Evolutionary conservation across 2,329 filamentous ascomycete species (phyloP).

Genomic region (Fusarium ramigenum): DNA sequence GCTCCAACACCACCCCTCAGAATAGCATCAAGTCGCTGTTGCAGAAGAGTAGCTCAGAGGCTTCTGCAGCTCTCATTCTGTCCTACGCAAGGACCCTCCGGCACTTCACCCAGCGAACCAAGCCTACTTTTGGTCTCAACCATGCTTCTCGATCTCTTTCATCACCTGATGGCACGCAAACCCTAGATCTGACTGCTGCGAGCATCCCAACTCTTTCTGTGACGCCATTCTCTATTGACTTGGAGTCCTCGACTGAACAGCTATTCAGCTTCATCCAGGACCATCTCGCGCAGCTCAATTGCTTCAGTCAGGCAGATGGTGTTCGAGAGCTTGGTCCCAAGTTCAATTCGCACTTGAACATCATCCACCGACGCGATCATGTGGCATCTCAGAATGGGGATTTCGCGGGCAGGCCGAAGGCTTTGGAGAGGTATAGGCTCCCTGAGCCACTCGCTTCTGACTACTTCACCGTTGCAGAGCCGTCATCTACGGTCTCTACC

Average conservation of each 20-base stretch:
- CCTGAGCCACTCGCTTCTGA: background rate
- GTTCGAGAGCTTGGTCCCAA: background rate
- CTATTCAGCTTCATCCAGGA: background rate
- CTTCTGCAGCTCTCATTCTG: background rate
- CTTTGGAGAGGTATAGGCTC: background rate
- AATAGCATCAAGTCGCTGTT: background rate
- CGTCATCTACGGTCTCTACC: background rate
- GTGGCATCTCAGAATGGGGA: rapidly evolving
- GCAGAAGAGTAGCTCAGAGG: background rate
- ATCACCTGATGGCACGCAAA: background rate
- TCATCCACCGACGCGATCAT: background rate
- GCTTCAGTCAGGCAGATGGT: background rate
- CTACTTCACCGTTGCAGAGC: background rate
- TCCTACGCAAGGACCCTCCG: background rate
- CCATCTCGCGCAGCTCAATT: conserved; percentile 8
- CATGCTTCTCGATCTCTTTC: conserved; percentile 20
- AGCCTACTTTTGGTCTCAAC: conserved; percentile 11
- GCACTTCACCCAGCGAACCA: background rate
- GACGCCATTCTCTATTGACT: background rate
- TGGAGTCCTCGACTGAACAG: background rate
- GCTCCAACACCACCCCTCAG: rapidly evolving
- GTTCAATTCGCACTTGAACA: conserved; percentile 22
- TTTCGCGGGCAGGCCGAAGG: rapidly evolving
- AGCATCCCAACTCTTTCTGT: conserved; percentile 7
- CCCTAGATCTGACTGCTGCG: conserved; percentile 5